Percentiles rank a stretch among this genome's conserved stretches.
phyloP scores from a whole-genome alignment of 2,329 filamentous ascomycete genomes.

The Colletotrichum sp. region DNA sequence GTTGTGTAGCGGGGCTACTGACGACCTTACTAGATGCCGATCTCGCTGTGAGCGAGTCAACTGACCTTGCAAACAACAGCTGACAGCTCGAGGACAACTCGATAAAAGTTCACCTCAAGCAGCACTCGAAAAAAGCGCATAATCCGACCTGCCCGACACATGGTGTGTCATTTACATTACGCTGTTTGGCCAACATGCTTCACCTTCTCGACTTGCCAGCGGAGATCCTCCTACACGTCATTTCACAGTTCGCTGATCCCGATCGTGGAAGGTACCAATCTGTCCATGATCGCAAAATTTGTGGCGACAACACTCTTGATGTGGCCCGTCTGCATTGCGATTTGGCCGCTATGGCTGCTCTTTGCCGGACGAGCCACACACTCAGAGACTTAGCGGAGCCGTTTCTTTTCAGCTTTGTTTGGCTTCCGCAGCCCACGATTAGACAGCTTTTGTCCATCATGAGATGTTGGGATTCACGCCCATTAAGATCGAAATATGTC shows the following conservation, averaged over 20 bases:
- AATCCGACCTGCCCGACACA: not conserved
- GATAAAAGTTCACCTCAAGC: not conserved
- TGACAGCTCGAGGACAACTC: not conserved
- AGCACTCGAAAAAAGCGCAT: not conserved
- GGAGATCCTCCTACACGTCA: not conserved
- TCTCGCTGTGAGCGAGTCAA: not conserved
- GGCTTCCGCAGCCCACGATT: not conserved
- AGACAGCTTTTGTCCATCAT: not conserved
- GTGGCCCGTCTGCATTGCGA: not conserved
- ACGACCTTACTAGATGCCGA: not conserved
- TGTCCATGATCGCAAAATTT: not conserved
- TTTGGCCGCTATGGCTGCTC: not conserved
- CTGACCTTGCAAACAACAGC: not conserved
- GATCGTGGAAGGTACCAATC: not conserved
- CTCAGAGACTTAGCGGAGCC: not conserved
- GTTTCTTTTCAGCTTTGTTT: not conserved
- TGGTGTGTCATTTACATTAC: accelerated
- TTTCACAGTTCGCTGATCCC: not conserved
- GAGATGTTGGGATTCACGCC: not conserved
- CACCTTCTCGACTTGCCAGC: not conserved
- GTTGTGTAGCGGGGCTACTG: not conserved
- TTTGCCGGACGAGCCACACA: not conserved
- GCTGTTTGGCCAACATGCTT: not conserved
- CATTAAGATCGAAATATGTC: not conserved
- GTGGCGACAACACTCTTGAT: not conserved